Evolutionary conservation across 371 early-diverging fungal genomes (phyloP), one percentile per base, ranked within the genome.

Genomic region (Mucor saturninus): DNA sequence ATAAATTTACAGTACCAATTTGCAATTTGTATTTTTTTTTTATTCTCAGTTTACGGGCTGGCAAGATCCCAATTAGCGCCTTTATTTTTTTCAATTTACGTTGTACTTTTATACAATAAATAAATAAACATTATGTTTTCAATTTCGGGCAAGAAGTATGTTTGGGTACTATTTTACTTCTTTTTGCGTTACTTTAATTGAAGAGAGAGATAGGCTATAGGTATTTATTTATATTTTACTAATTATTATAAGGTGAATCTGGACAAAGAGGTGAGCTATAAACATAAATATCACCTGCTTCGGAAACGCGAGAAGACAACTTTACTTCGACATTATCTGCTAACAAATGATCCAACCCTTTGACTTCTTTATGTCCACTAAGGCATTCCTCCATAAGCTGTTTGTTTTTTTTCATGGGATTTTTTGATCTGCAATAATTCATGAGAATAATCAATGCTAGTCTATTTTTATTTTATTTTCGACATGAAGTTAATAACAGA

Each of bases 321-420:
- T 66, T 66, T 32, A 61, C 66, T 53, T 66, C 61, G 7, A 13
- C 66, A 66, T n/a, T 65, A 0, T 60, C 60, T 56, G 60, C 60
- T 51, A 65, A 56, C 55, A 59, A 51, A 54, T 28, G 4, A 2
- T 59, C 51, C 31, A 65, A 60, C 55, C 9, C 54, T 54, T 8
- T 55, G 35, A 65, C 37, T n/a, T 61, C 37, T 3, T 60, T 26
- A 60, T 60, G 9, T 8, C 65, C 56, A 50, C 56, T 4, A 50
- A 59, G 59, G 21, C 54, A 15, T 50, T 65, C 32, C 50, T 65
- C 56, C 0, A 60, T 65, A 42, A 43, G 11, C 31, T 48, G 53
- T 48, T 59, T 64, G 40, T n/a, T 53, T 64, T 59, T 64, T 59
- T 54, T 64, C 64, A 52, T 57, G 64, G 38, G 58, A 40, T 40